Evolutionary conservation across 225 moss, liverwort and hornwort species (phyloP).

Genomic region (Sphagnum contortum): DNA sequence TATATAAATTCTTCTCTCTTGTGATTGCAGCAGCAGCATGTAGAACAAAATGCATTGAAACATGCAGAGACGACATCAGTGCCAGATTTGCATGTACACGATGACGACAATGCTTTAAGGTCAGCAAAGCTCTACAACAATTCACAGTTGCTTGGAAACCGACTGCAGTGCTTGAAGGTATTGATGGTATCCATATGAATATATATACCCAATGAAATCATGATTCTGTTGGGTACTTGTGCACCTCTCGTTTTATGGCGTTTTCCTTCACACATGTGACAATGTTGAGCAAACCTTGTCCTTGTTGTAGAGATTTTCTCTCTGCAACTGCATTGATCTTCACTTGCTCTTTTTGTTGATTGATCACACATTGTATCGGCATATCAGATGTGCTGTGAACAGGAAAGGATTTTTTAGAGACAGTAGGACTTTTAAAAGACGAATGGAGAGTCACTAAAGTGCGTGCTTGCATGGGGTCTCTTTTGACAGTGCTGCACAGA

Average conservation of each 20-base stretch:
- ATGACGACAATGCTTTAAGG: constrained; percentile 34
- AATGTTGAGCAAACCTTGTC: neutral
- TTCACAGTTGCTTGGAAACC: constrained; percentile 49
- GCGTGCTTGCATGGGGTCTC: constrained; percentile 32
- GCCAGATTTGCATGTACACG: constrained; percentile 53
- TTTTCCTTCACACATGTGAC: neutral
- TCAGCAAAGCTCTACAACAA: constrained; percentile 17
- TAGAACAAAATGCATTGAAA: constrained; percentile 8
- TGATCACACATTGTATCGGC: neutral
- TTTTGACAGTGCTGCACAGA: constrained; percentile 69
- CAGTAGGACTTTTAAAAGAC: constrained; percentile 7
- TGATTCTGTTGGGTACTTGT: neutral
- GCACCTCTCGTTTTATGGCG: too few species aligned
- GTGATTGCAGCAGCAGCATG: constrained; percentile 35
- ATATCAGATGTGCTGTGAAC: neutral
- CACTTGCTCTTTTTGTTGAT: constrained; percentile 6
- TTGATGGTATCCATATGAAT: neutral
- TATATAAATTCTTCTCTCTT: neutral
- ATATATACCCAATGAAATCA: neutral
- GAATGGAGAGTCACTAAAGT: constrained; percentile 18
- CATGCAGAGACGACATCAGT: constrained; percentile 17
- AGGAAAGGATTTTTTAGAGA: neutral
- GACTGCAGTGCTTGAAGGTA: constrained; percentile 77
- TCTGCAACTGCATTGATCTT: neutral
- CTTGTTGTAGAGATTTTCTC: constrained; percentile 5